Conservation (phyloP, 257 asterid species). For the Linderniella brevidens region DNA sequence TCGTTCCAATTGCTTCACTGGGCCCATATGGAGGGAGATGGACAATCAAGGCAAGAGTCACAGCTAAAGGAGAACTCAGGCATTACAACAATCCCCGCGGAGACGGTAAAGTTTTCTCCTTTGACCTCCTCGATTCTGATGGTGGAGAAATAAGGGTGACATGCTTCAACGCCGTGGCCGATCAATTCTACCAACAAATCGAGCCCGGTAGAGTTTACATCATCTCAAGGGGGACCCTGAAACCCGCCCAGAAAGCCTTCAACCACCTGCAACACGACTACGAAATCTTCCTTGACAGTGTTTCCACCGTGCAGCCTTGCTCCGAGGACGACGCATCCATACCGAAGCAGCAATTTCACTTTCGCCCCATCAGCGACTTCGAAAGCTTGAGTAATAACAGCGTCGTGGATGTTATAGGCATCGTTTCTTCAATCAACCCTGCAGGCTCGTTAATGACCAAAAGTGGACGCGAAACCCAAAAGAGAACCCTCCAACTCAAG, state of each 20-base stretch:
- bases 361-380: slow-evolving; percentile 56
- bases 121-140: slow-evolving; percentile 82
- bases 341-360: slow-evolving; percentile 70
- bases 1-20: slow-evolving; percentile 69
- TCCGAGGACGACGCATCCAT: slow-evolving; percentile 54
- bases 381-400: slow-evolving; percentile 53
- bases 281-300: slow-evolving; percentile 58
- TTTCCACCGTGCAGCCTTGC: slow-evolving; percentile 60
- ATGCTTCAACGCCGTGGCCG: slow-evolving; percentile 86
- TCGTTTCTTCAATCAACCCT: slow-evolving; percentile 63
- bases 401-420: slow-evolving; percentile 61
- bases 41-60: slow-evolving; percentile 92
- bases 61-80: slow-evolving; percentile 63
- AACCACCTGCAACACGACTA: slow-evolving; percentile 74
- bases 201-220: slow-evolving; percentile 58
- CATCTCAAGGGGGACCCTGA: slow-evolving; percentile 58
- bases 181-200: slow-evolving; percentile 49
- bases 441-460: slow-evolving; percentile 62
- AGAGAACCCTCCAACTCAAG: slow-evolving; percentile 67
- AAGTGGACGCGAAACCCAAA: slow-evolving; percentile 68
- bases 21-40: slow-evolving; percentile 82
- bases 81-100: slow-evolving; percentile 59
- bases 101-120: slow-evolving; percentile 86
- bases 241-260: slow-evolving; percentile 55
- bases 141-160: slow-evolving; percentile 93